Conservation (phyloP, 495 filamentous ascomycete genomes). For the Penicillium longicatenatum region DNA sequence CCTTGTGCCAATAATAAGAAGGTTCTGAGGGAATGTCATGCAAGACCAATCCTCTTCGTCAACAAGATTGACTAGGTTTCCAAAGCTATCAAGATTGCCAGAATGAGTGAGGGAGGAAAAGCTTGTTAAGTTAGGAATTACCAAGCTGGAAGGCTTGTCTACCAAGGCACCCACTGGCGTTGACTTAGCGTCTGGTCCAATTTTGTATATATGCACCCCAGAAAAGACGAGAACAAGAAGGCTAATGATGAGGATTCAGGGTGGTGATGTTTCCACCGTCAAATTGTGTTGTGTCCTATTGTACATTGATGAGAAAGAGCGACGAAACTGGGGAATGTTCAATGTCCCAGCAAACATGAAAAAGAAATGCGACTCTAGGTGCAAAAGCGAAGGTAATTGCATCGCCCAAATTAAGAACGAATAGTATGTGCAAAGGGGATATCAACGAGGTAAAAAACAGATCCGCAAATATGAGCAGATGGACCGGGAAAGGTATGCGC, state of each 20-base stretch:
- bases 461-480: constrained; percentile 1
- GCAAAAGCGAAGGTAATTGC: not conserved
- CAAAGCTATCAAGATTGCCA: too few relatives aligned
- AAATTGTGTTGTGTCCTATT: constrained; percentile 70
- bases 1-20: too few relatives aligned
- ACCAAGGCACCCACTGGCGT: not conserved
- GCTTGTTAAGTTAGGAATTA: not conserved
- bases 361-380: not conserved
- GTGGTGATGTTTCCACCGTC: constrained; percentile 56
- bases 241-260: constrained; percentile 58
- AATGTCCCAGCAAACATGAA: not conserved
- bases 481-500: not conserved
- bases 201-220: not conserved
- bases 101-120: too few relatives aligned
- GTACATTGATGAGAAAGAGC: constrained; percentile 28
- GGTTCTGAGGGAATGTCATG: too few relatives aligned
- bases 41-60: too few relatives aligned
- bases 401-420: constrained; percentile 5
- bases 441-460: not conserved
- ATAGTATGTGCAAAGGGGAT: constrained; percentile 4
- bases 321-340: not conserved
- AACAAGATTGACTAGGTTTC: too few relatives aligned
- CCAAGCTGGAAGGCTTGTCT: not conserved
- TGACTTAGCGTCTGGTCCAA: not conserved
- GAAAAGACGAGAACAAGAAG: not conserved